These are phyloP conservation scores for Nothopassalora personata DNA, from an alignment of 2,329 filamentous ascomycete species.

Conservation along the genomic window DNA sequence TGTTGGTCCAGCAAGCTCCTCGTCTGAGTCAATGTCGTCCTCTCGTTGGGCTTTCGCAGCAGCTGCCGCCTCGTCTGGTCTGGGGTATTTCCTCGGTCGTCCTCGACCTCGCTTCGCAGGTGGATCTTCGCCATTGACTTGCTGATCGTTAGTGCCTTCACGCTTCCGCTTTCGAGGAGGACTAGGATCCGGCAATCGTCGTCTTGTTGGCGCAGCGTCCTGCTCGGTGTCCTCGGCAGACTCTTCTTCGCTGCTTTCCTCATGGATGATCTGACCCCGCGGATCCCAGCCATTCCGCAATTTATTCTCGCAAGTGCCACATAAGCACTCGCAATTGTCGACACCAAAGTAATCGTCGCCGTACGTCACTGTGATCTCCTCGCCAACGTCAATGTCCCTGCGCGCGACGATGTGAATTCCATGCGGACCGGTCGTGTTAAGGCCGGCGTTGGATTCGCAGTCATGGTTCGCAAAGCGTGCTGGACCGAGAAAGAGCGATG, in stretches of 20 bases:
- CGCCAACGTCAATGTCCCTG: slow-evolving; percentile 74
- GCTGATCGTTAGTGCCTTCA: background rate
- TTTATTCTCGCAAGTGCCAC: slow-evolving; percentile 73
- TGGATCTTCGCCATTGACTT: slow-evolving; percentile 3
- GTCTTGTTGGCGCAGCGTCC: slow-evolving; percentile 10
- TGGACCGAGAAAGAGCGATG: slow-evolving; percentile 88
- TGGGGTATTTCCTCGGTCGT: slow-evolving; percentile 5
- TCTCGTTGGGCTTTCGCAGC: background rate
- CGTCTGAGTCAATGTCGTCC: background rate
- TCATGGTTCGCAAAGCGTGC: slow-evolving; percentile 97
- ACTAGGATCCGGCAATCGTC: background rate
- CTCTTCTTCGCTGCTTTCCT: slow-evolving; percentile 33
- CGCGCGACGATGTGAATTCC: slow-evolving; percentile 88
- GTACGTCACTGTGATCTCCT: slow-evolving; percentile 96
- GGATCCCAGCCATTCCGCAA: slow-evolving; percentile 77
- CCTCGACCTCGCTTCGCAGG: background rate
- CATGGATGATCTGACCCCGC: slow-evolving; percentile 27
- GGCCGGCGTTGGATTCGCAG: slow-evolving; percentile 82
- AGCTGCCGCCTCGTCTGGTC: background rate
- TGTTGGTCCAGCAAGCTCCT: background rate
- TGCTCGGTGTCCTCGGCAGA: slow-evolving; percentile 26
- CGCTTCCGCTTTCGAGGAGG: slow-evolving; percentile 20
- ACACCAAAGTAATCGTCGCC: slow-evolving; percentile 94
- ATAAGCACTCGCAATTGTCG: slow-evolving; percentile 91
- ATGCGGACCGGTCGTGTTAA: slow-evolving; percentile 76